These are phyloP conservation scores for Boletus bicolor DNA, from an alignment of 768 basidiomycete genomes.

Conservation along the genomic window DNA sequence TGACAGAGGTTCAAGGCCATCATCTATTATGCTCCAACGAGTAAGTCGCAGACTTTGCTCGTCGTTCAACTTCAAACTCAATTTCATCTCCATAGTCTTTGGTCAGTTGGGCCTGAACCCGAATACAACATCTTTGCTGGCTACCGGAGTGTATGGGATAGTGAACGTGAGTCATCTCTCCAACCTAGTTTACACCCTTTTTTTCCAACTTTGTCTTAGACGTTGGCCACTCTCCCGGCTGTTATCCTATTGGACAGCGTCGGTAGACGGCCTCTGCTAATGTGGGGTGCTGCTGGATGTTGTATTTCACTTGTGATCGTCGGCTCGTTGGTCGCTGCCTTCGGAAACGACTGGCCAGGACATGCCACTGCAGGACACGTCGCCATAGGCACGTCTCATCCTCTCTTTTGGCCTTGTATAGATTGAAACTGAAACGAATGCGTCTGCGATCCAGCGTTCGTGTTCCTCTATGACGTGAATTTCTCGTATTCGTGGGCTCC, in stretches of 20 bases:
- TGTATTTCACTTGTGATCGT: conserved; percentile 28
- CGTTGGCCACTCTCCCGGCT: conserved; percentile 35
- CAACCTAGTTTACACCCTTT: not conserved
- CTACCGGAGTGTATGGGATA: conserved; percentile 41
- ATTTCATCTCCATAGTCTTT: conserved; percentile 32
- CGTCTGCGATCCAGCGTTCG: conserved; percentile 29
- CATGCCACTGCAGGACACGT: conserved; percentile 27
- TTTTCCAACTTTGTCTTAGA: conserved; percentile 18
- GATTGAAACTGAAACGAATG: conserved; percentile 7
- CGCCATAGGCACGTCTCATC: conserved; percentile 27
- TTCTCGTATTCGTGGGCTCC: conserved; percentile 36
- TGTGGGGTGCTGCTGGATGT: conserved; percentile 38
- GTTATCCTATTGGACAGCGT: conserved; percentile 36
- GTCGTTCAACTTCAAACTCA: conserved; percentile 8
- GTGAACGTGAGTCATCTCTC: conserved; percentile 22
- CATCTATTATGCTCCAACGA: conserved; percentile 27
- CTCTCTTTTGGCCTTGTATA: conserved; percentile 6
- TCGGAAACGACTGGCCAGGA: conserved; percentile 28
- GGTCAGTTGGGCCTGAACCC: conserved; percentile 39
- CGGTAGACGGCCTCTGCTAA: conserved; percentile 39
- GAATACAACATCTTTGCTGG: conserved; percentile 39
- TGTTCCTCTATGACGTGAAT: conserved; percentile 38
- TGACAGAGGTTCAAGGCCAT: conserved; percentile 21
- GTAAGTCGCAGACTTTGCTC: conserved; percentile 6
- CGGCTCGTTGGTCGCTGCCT: conserved; percentile 28